Percentiles rank a stretch among this genome's conserved stretches.
Conservation (phyloP, 768 basidiomycete species). For the Kwoniella botswanensis region DNA sequence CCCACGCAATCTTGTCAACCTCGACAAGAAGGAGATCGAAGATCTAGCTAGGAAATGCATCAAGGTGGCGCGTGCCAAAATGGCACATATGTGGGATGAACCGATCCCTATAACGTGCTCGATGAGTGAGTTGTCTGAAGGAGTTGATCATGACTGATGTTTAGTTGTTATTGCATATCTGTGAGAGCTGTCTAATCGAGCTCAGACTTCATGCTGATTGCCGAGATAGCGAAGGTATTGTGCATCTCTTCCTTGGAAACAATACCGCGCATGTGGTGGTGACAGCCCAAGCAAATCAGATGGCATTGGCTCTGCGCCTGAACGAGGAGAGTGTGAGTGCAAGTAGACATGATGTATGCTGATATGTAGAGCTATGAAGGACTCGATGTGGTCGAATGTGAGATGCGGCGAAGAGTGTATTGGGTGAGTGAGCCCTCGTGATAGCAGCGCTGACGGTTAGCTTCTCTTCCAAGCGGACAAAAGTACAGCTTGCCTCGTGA, state of each 20-base stretch:
- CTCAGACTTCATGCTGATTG: background rate
- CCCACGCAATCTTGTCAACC: conserved; percentile 80
- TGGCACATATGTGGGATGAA: conserved; percentile 43
- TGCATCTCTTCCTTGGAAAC: conserved; percentile 49
- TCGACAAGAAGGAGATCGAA: conserved; percentile 76
- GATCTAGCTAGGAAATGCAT: conserved; percentile 82
- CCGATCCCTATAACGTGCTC: conserved; percentile 32
- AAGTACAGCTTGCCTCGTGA: conserved; percentile 48
- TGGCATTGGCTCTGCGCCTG: conserved; percentile 43
- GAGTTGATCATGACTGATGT: background rate
- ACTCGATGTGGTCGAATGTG: conserved; percentile 79
- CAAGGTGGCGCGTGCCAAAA: conserved; percentile 60
- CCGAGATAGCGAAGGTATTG: conserved; percentile 42
- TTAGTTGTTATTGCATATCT: conserved; percentile 43
- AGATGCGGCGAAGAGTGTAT: conserved; percentile 75
- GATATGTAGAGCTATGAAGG: conserved; percentile 64
- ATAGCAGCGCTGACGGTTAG: conserved; percentile 66
- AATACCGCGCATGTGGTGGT: conserved; percentile 48
- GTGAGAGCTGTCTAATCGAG: conserved; percentile 17
- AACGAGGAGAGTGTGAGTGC: conserved; percentile 47
- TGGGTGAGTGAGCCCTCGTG: conserved; percentile 31
- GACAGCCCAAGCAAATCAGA: conserved; percentile 42
- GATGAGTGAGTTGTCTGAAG: conserved; percentile 27
- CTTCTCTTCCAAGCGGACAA: conserved; percentile 94
- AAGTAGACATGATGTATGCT: background rate